Evolutionary conservation across 108 stramenopile genomes (phyloP), one percentile per base, ranked within the genome.

Genomic region (Cyclostephanos tholiformis): DNA sequence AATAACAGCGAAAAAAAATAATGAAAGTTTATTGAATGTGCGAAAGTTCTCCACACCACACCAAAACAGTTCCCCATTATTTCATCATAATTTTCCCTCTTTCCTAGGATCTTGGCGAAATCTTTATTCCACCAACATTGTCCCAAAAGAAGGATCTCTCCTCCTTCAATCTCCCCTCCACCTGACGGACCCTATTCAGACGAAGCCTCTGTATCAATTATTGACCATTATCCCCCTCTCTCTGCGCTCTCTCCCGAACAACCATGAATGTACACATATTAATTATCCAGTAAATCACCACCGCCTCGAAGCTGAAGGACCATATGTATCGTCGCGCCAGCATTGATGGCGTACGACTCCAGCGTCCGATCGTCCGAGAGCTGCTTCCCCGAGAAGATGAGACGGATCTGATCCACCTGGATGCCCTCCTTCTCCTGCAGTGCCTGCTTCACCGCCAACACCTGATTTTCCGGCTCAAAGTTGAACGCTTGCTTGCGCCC

Each of bases 321-420:
- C 99, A 99, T 99, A 83, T 99, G 99, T 84, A 99, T 97, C 57
- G 97, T 98, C 48, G 94, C 97, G n/a, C 99, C 99, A 27, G 98
- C 97, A 17, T 70, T 84, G 67, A 99, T 97, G 65, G 95, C 97
- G 83, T 98, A 97, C 30, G 87, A 88, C 38, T 94, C 95, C 58
- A 99, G 74, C 8, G 90, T 90, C 61, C 95, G 94, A 77, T 97
- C 96, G 79, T 99, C 99, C 74, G 78, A 88, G 68, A 98, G 82
- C 79, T 98, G 97, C 81, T 98, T 98, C 50, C 99, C 99, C 48
- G 94, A 89, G 80, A 95, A 97, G 82, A 99, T 98, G 30, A 99
- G 86, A 75, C 98, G 95, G 76, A 99, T 99, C 79, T 99, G 99
- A 76, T 98, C 98, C 8, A 98, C 98, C 74, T 95, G 89, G 60